Percentiles rank a stretch among this genome's conserved stretches.
These are phyloP conservation scores for Suhomyces guaymorum DNA, from an alignment of 1,139 yeast genomes.

Conservation along the genomic window DNA sequence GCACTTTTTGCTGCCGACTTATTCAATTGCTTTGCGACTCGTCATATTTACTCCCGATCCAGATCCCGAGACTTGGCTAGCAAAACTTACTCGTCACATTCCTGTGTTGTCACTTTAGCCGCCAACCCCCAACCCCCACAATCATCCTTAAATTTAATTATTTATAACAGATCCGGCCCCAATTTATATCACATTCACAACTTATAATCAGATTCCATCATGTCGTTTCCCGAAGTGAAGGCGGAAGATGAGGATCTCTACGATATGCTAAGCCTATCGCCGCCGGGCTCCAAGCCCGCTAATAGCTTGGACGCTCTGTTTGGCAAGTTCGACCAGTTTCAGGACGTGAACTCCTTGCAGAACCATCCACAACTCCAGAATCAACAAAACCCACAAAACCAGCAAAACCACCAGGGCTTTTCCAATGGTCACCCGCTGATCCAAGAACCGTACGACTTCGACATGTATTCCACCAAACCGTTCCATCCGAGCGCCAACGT, in stretches of 20 bases:
- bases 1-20: not conserved
- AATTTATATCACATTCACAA: too few relatives aligned
- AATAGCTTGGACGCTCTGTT: too few relatives aligned
- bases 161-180: too few relatives aligned
- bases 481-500: constrained; percentile 7
- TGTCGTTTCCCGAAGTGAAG: constrained; percentile 5
- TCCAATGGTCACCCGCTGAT: too few relatives aligned
- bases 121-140: too few relatives aligned
- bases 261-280: constrained; percentile 16
- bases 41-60: not conserved
- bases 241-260: constrained; percentile 14
- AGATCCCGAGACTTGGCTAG: not conserved
- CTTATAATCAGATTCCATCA: not conserved
- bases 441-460: not conserved
- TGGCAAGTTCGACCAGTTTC: constrained; percentile 1
- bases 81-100: not conserved
- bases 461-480: not conserved
- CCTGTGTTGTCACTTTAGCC: too few relatives aligned
- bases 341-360: too few relatives aligned
- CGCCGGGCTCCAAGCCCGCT: constrained; percentile 10
- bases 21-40: too few relatives aligned
- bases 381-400: too few relatives aligned
- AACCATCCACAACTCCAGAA: too few relatives aligned
- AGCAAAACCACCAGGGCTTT: too few relatives aligned
- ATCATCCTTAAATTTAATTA: too few relatives aligned